Evolutionary conservation across 306 rosid species (phyloP), one percentile per base, ranked within the genome.

Genomic region (Morella rubra): DNA sequence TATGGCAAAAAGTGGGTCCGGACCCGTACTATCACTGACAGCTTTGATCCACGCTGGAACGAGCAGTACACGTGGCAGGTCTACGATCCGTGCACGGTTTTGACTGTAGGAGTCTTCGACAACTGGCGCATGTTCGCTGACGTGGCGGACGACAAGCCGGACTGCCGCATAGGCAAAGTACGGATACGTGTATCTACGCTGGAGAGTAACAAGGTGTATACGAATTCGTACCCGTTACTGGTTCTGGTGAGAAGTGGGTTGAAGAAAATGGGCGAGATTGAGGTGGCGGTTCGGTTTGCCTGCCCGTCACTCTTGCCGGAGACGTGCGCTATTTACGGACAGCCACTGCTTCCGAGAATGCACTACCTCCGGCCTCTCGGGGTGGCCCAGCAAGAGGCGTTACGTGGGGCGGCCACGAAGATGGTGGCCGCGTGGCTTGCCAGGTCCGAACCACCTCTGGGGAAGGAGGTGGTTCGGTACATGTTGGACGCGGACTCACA

Each of bases 401-500:
- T 94, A 6, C 95, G 98, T 0, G 92, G 93, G 0, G 96, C 97
- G 0, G 91, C 98, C 22, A 90, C 97, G 0, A 87, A 84, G 69
- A 89, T 87, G 91, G 97, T 94, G 81, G 95, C 98, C 0, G 81
- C 71, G 68, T 95, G 97, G 98, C 81, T 95, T 2, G 88, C 79
- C 0, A 59, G 96, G 49, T 89, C 98, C 0, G 97, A 95, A 66
- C 98, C 98, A 2, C 90, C 98, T 0, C 41, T 95, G 76, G 96
- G 97, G 14, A 79, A 89, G 1, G 98, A 95, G 80, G 98, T 95
- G 51, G 98, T 95, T 32, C 80, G 91, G 12, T 95, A 85, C 87
- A 90, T 95, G 98, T 67, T 95, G 82, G 98, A 95, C 41, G 96
- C 97, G 0, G 98, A 95, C 50, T 95, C 98, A 1, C 97, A 95